phyloP scores from a whole-genome alignment of 2,329 filamentous ascomycete genomes.

The Bipolaris sorokiniana region DNA sequence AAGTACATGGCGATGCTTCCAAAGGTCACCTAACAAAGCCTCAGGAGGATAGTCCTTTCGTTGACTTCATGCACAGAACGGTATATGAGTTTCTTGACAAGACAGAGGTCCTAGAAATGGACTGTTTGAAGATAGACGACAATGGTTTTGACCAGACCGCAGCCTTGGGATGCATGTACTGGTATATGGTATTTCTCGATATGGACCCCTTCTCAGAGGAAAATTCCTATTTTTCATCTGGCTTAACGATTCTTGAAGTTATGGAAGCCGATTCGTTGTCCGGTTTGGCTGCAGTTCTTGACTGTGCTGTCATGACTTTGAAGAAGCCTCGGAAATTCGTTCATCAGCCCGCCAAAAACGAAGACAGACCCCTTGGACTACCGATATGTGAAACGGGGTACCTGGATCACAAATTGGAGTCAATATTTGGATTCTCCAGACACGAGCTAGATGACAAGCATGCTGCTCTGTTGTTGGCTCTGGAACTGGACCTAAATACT shows the following conservation, averaged over 20 bases:
- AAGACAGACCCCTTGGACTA: too few species aligned
- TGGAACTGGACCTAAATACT: too few species aligned
- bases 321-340: not conserved
- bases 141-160: not conserved
- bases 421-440: too few species aligned
- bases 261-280: not conserved
- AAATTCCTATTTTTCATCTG: too few species aligned
- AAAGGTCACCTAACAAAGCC: too few species aligned
- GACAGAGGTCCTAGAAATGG: not conserved
- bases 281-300: not conserved
- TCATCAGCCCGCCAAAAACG: too few species aligned
- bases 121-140: not conserved
- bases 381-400: too few species aligned
- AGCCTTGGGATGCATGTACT: not conserved
- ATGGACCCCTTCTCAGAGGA: too few species aligned
- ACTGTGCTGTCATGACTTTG: not conserved
- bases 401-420: too few species aligned
- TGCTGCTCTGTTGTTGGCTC: too few species aligned
- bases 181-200: not conserved
- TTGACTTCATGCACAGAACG: slow-evolving; percentile 5
- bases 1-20: not conserved
- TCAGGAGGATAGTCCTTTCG: not conserved
- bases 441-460: too few species aligned
- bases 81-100: not conserved
- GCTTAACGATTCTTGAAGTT: too few species aligned